Evolutionary conservation across 148 eudicot genomes (phyloP).

Genomic region (Pharnaceum exiguum): DNA sequence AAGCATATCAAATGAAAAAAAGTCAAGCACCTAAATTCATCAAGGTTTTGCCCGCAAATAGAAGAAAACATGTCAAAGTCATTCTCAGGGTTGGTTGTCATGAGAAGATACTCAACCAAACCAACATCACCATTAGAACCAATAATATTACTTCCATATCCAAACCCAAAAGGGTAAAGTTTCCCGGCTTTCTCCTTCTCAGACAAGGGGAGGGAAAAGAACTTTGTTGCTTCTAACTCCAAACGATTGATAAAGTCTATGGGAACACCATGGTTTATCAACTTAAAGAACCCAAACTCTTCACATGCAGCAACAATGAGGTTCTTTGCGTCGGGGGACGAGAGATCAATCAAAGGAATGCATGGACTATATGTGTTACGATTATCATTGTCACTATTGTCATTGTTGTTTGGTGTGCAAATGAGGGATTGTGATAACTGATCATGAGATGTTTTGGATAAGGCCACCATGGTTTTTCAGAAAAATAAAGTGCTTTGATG

Average conservation of each 20-base stretch:
- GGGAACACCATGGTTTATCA: constrained; percentile 57
- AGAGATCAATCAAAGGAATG: constrained; percentile 51
- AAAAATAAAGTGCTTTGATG: no score
- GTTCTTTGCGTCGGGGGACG: constrained; percentile 31
- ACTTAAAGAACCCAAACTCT: constrained; percentile 71
- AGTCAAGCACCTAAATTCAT: constrained; percentile 28
- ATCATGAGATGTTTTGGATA: constrained; percentile 37
- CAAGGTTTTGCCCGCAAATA: constrained; percentile 26
- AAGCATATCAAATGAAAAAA: not conserved
- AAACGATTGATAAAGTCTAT: constrained; percentile 22
- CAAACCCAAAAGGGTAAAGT: constrained; percentile 57
- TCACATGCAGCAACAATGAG: constrained; percentile 52
- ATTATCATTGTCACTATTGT: no score
- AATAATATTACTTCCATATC: constrained; percentile 68
- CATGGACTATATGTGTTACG: constrained; percentile 16
- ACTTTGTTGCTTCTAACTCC: constrained; percentile 47
- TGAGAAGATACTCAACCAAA: constrained; percentile 68
- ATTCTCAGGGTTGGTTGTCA: constrained; percentile 22
- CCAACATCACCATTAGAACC: constrained; percentile 76
- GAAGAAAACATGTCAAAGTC: constrained; percentile 14
- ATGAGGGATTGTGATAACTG: constrained; percentile 25
- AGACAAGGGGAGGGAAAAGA: constrained; percentile 34
- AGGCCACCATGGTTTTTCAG: constrained; percentile 33
- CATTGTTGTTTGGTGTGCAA: constrained; percentile 17
- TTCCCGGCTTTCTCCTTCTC: constrained; percentile 41